Conservation (phyloP, 257 asterid genomes). For the Ilex asprella region DNA sequence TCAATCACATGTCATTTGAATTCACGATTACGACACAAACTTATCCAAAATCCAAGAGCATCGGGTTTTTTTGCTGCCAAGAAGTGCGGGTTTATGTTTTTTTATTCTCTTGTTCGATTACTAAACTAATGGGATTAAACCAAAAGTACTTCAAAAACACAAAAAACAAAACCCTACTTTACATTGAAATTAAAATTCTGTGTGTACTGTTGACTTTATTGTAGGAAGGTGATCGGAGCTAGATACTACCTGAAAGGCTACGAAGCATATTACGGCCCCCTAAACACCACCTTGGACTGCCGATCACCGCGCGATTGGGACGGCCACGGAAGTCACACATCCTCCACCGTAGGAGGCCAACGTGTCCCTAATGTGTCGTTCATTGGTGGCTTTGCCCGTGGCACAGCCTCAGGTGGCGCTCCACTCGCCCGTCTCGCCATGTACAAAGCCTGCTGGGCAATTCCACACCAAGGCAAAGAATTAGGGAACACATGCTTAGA, state of each 20-base stretch:
- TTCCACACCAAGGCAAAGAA: conserved; percentile 48
- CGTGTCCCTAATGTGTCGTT: conserved; percentile 39
- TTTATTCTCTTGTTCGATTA: too few species aligned
- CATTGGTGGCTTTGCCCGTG: conserved; percentile 74
- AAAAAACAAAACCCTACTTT: too few species aligned
- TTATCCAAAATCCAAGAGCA: too few species aligned
- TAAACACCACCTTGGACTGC: conserved; percentile 52
- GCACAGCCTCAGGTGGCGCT: conserved; percentile 85
- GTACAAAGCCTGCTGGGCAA: conserved; percentile 88
- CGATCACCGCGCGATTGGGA: conserved; percentile 83
- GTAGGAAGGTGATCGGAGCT: conserved; percentile 84
- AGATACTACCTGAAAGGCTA: conserved; percentile 75
- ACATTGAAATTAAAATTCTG: not conserved
- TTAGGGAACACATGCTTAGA: conserved; percentile 65
- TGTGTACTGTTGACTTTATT: not conserved
- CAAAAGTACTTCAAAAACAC: too few species aligned
- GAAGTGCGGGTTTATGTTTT: too few species aligned
- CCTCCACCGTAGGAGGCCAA: conserved; percentile 67
- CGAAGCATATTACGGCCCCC: conserved; percentile 53
- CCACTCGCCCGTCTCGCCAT: conserved; percentile 76
- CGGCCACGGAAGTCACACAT: conserved; percentile 94
- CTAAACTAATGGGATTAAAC: too few species aligned
- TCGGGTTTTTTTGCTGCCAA: too few species aligned
- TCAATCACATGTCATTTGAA: too few species aligned
- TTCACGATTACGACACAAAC: too few species aligned